Evolutionary conservation across 2,329 filamentous ascomycete genomes (phyloP), one percentile per base, ranked within the genome.

Genomic region (Neonectria sp.): DNA sequence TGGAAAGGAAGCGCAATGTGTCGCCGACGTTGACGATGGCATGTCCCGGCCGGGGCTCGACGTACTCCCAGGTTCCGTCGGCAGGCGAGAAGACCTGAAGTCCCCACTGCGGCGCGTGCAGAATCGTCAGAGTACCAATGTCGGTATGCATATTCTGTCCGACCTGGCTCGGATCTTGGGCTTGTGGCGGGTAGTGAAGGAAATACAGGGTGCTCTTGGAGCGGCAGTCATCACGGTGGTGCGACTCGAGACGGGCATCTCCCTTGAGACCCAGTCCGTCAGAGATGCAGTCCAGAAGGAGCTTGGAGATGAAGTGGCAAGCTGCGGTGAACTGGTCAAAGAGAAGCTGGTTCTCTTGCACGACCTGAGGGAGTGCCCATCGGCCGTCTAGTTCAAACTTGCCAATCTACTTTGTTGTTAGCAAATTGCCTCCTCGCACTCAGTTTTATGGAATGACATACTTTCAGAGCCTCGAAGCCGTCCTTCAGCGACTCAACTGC

Each of bases 61-160:
- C 21, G 6, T 46, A 46, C n/a, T 46, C n/a, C 43, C 43, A 46
- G n/a, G n/a, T 24, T 24, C 21, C 43, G n/a, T 46, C 43, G 8
- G 6, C 21, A 3, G 43, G 43, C 43, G n/a, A 24, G 8, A 46
- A 24, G n/a, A 46, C 43, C 43, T 46, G 43, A 2, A 69, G 57
- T 12, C 66, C 66, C 66, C 66, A 68, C n/a, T 68, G 66, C 5
- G 66, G 56, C 3, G 67, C 61, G 11, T 43, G 55, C 11, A 69
- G 66, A 15, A 69, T 27, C 0, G 67, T 66, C 1, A 69, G 60
- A 0, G 51, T 55, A 4, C 66, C 66, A 6, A 69, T 66, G 29
- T 69, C 66, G 2, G 67, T 69, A 15, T 69, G 66, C 57, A 69
- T 69, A 31, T 66, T 69, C 21, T 70, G 67, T 0, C 67, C 67